Base-by-base conservation (phyloP, 305 asterid genomes). In the Rubia peregrina region DNA sequence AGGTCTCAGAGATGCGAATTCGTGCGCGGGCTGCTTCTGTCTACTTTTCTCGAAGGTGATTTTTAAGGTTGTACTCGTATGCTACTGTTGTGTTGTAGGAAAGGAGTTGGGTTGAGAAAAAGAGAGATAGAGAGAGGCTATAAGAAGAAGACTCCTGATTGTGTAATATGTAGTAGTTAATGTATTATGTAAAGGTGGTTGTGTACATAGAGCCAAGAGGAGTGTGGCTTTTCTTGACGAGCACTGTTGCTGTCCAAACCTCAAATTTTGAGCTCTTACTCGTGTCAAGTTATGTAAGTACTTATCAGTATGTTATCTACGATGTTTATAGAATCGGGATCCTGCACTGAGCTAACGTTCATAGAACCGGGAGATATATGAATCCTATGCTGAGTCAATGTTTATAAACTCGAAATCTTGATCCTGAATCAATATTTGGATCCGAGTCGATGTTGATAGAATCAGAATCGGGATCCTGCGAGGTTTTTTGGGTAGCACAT, bases 1-100 rank as follows among this genome's bases (percentile, higher is more conserved):
- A 83, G 81, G 83, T 84, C 84, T 48, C 72, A 46, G 72, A 87
- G 77, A 78, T 82, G 96, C 46, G 83, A 80, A 65, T 92, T 88
- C 61, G 88, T 81, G 14, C 94, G 82, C 55, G 95, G 92, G 76
- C 88, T 92, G 17, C 30, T 90, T 71, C 73, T 90, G 61, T 88
- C 96, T 2, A 90, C 92, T 73, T 85, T 92, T 80, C 83, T 81
- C 46, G 90, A 82, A 56, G 87, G 85, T 53, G 73, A 64, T 75
- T 67, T 82, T 74, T 83, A 73, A 82, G 69, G 51, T 6, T 19
- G 68, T 10, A 22, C 26, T 40, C 38, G 38, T 24, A 43, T 43
- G 55, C 16, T 19, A 9, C 61, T 59, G 12, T 30, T 40, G 43
- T 69, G 73, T 22, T 53, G 53, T 57, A 57, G 68, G 46, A 68